Evolutionary conservation across 2,329 filamentous ascomycete genomes (phyloP).

Genomic region (Gyromitra esculenta): DNA sequence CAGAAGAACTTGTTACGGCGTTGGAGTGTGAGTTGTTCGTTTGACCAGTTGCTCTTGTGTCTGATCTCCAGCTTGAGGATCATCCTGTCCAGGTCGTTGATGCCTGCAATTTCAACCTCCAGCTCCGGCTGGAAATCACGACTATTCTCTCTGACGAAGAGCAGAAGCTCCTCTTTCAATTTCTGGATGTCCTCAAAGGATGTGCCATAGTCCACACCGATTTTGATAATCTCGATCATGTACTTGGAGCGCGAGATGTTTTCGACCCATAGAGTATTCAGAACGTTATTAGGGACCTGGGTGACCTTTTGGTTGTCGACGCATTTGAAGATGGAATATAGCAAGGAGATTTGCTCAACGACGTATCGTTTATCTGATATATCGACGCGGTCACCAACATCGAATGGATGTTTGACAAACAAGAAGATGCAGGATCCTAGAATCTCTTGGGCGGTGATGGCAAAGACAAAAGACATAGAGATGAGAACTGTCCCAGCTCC

Average conservation of each 20-base stretch:
- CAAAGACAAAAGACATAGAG: constrained; percentile 96
- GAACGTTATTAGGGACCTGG: constrained; percentile 87
- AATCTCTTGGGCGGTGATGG: constrained; percentile 89
- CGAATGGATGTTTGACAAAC: constrained; percentile 97
- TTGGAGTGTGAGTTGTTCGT: constrained; percentile 72
- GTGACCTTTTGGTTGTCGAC: constrained; percentile 81
- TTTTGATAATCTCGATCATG: constrained; percentile 84
- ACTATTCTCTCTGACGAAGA: constrained; percentile 87
- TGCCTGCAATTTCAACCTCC: constrained; percentile 77
- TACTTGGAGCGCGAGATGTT: constrained; percentile 90
- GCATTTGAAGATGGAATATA: constrained; percentile 90
- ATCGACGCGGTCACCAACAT: constrained; percentile 93
- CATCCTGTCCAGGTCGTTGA: constrained; percentile 88
- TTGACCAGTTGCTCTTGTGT: constrained; percentile 92
- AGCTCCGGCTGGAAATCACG: constrained; percentile 92
- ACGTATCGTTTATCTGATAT: constrained; percentile 72
- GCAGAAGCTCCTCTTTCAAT: constrained; percentile 74
- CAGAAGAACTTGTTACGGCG: constrained; percentile 94
- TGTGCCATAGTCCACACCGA: constrained; percentile 87
- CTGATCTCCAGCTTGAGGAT: constrained; percentile 83
- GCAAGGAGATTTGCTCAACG: constrained; percentile 91
- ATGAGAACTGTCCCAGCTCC: constrained; percentile 91
- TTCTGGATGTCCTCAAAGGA: constrained; percentile 84
- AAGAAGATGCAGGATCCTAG: constrained; percentile 98
- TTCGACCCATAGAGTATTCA: constrained; percentile 94